Percentiles rank a stretch among this genome's conserved stretches.
phyloP scores from a whole-genome alignment of 805 yeast genomes.

The Maudiozyma bulderi region DNA sequence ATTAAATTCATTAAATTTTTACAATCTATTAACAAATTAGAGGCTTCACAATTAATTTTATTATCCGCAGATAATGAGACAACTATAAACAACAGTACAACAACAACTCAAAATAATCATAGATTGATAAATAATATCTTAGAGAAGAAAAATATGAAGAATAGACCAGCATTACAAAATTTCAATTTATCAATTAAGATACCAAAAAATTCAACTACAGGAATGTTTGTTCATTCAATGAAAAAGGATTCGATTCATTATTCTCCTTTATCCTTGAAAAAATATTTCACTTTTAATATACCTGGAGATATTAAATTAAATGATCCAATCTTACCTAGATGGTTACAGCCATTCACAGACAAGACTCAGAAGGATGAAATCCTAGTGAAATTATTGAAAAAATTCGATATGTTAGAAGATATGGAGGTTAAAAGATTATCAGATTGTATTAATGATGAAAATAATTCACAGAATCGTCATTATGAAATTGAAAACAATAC shows the following conservation, averaged over 20 bases:
- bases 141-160: background rate
- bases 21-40: background rate
- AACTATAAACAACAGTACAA: background rate
- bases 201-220: constrained; percentile 12
- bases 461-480: background rate
- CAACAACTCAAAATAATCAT: background rate
- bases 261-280: constrained; percentile 25
- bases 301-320: constrained; percentile 15
- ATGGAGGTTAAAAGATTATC: constrained; percentile 25
- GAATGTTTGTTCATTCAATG: constrained; percentile 24
- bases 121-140: background rate
- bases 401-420: constrained; percentile 31
- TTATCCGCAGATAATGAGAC: constrained; percentile 3
- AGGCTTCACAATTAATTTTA: background rate
- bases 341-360: constrained; percentile 21
- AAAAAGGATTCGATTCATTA: constrained; percentile 26
- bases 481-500: background rate
- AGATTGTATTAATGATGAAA: constrained; percentile 13
- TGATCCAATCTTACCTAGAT: constrained; percentile 23
- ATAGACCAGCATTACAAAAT: constrained; percentile 1
- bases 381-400: constrained; percentile 22
- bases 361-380: constrained; percentile 13
- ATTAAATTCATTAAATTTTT: constrained; percentile 13
- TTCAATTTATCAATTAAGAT: constrained; percentile 16
- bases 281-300: constrained; percentile 22